These are phyloP conservation scores for Allantophomopsis lycopodina DNA, from an alignment of 2,329 filamentous ascomycete genomes.

Conservation along the genomic window DNA sequence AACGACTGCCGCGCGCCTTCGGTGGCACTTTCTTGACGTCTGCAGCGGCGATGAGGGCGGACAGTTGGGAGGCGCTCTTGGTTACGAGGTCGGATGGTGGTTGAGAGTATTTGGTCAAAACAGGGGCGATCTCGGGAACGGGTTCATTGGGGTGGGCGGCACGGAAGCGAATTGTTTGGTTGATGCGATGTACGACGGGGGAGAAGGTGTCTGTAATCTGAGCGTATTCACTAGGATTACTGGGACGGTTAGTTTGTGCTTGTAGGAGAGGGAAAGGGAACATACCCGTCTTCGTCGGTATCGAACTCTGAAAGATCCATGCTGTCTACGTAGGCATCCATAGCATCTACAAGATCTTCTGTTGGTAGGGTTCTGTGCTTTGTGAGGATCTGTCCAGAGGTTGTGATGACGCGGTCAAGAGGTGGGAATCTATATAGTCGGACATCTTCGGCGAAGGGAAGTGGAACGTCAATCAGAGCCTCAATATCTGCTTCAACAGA, in stretches of 20 bases:
- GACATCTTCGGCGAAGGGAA: constrained; percentile 89
- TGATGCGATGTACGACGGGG: constrained; percentile 76
- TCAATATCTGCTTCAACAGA: constrained; percentile 68
- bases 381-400: constrained; percentile 68
- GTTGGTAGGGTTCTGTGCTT: constrained; percentile 76
- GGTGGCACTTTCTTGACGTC: constrained; percentile 83
- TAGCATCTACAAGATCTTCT: constrained; percentile 60
- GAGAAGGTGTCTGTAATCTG: constrained; percentile 72
- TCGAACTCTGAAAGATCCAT: constrained; percentile 74
- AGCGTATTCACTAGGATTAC: constrained; percentile 51
- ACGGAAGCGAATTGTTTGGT: constrained; percentile 70
- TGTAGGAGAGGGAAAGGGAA: constrained; percentile 3
- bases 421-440: constrained; percentile 85
- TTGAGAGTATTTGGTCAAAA: constrained; percentile 58
- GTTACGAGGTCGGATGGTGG: constrained; percentile 55
- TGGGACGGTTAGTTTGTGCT: constrained; percentile 11
- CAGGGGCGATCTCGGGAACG: constrained; percentile 45
- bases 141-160: constrained; percentile 60
- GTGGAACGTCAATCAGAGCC: constrained; percentile 75
- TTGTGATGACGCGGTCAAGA: constrained; percentile 72
- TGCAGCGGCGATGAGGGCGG: constrained; percentile 51
- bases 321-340: constrained; percentile 82
- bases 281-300: constrained; percentile 62
- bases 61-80: constrained; percentile 39
- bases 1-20: constrained; percentile 61